Percentiles rank a stretch among this genome's conserved stretches.
phyloP scores from a whole-genome alignment of 2,329 filamentous ascomycete genomes.

The Leptographium lundbergii region DNA sequence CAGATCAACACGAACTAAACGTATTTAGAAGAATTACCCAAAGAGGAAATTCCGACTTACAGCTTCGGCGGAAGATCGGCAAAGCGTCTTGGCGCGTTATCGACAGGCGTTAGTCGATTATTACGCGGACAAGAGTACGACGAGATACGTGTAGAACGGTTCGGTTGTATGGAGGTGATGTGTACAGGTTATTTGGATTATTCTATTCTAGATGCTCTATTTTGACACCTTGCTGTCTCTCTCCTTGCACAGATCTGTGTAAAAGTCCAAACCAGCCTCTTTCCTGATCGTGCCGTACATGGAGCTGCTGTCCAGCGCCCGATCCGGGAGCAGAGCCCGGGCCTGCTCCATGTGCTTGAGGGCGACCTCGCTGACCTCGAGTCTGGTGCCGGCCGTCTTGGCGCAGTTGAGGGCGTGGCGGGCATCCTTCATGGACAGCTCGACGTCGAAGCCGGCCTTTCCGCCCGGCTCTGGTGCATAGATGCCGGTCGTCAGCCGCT shows the following conservation, averaged over 20 bases:
- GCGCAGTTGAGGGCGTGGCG: conserved; percentile 3
- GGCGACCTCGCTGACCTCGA: conserved; percentile 1
- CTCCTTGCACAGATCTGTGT: conserved; percentile 1
- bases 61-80: background rate
- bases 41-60: background rate
- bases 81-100: too few relatives aligned
- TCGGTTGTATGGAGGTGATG: background rate
- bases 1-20: background rate
- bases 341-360: conserved; percentile 2
- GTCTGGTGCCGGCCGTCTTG: background rate
- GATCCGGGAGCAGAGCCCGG: background rate
- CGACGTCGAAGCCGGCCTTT: conserved; percentile 3
- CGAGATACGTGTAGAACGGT: background rate
- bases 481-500: conserved; percentile 3
- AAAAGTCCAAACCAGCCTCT: conserved; percentile 3
- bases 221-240: background rate
- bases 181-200: background rate
- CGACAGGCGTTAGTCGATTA: too few relatives aligned
- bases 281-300: conserved; percentile 1
- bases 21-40: background rate
- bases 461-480: background rate
- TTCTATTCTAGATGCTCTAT: background rate
- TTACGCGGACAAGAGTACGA: too few relatives aligned
- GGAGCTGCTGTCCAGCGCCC: conserved; percentile 4
- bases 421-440: conserved; percentile 2